Evolutionary conservation across 768 basidiomycete genomes (phyloP), one percentile per base, ranked within the genome.

Genomic region (Kwoniella europaea): DNA sequence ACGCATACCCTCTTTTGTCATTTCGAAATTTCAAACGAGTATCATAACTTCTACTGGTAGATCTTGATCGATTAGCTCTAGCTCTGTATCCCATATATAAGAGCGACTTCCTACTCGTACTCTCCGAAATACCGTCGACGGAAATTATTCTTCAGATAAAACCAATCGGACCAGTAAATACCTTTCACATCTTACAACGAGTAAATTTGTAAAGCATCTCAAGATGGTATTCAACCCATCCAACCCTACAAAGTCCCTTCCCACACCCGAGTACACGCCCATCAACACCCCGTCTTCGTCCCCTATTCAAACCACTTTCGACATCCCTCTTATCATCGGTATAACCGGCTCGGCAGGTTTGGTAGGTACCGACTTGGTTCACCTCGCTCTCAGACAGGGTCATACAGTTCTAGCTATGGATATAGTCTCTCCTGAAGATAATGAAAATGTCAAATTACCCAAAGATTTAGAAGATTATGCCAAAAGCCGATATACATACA

Each of bases 321-420:
- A 72, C 12, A 20, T 27, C 20, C 29, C 54, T 4, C 18, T 60
- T 3, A 63, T 12, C 6, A 75, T 79, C 15, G 78, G 74, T 13
- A 67, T 79, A n/a, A 75, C 74, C 2, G 78, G 78, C n/a, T 72
- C 71, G n/a, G 60, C 58, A 15, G 78, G 78, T 1, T 63, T 71
- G 4, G 68, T 79, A 22, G 78, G 72, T 27, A 29, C 59, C 13
- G 73, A 24, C 10, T 56, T 76, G 44, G 62, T 65, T 24, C 35
- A 42, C n/a, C 53, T 60, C 2, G 76, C 74, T 4, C 64, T 79
- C 7, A 52, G 43, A n/a, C 53, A 70, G 15, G 79, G 79, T 5
- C 81, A 81, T 59, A 61, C 44, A 9, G 71, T 82, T 20, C 50
- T 79, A 3, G 81, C 76, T 2, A 46, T 75, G 9, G 81, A 82